These are phyloP conservation scores for Xylaria sp. DNA, from an alignment of 2,329 filamentous ascomycete genomes.

Conservation along the genomic window DNA sequence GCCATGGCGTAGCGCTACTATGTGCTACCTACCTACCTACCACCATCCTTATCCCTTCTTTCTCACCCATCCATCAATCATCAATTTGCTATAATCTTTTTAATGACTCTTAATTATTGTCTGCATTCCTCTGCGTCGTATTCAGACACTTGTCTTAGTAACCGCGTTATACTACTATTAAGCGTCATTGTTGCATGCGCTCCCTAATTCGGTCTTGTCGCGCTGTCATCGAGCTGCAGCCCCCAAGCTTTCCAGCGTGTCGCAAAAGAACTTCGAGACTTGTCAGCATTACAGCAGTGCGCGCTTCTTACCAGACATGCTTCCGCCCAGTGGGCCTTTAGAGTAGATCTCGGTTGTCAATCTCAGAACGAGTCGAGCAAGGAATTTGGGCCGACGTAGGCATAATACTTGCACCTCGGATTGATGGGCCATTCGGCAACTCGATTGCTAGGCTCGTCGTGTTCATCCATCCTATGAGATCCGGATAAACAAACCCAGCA, in stretches of 20 bases:
- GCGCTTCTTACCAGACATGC: background rate
- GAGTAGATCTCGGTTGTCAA: background rate
- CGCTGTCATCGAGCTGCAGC: background rate
- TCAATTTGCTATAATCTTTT: too few relatives aligned
- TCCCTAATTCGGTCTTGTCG: slow-evolving; percentile 4
- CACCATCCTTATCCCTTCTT: background rate
- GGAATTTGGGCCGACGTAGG: background rate
- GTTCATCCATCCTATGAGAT: background rate
- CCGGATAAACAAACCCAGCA: background rate
- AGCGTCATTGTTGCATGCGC: background rate
- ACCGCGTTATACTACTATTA: too few relatives aligned
- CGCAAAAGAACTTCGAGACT: background rate
- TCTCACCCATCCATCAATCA: too few relatives aligned
- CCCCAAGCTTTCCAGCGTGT: background rate
- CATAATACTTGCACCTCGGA: background rate
- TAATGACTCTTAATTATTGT: too few relatives aligned
- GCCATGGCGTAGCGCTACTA: background rate
- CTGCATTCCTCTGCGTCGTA: too few relatives aligned
- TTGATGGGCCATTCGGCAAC: slow-evolving; percentile 2
- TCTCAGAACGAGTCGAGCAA: background rate
- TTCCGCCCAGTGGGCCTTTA: background rate
- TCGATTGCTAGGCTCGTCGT: background rate
- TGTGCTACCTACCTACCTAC: background rate
- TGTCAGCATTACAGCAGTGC: background rate
- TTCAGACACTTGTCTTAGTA: too few relatives aligned